phyloP scores from a whole-genome alignment of 495 filamentous ascomycete genomes.

The Recurvomyces mirabilis region DNA sequence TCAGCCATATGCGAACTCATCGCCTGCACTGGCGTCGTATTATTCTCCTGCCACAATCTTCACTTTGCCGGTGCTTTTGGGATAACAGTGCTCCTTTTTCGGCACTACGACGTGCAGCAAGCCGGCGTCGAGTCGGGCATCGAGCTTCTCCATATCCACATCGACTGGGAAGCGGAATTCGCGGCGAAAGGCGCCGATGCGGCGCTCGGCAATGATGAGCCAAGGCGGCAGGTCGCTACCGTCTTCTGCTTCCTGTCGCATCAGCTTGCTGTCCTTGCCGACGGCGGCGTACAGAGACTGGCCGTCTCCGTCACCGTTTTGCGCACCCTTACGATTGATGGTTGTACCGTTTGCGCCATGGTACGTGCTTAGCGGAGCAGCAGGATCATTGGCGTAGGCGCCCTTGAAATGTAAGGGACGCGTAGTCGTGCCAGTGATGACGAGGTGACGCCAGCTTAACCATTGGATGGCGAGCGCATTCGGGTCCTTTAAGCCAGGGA shows the following conservation, averaged over 20 bases:
- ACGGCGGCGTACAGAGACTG: background rate
- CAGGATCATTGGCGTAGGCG: background rate
- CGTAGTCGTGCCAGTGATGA: background rate
- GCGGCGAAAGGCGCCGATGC: background rate
- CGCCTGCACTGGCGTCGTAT: too few species aligned
- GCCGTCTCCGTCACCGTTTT: background rate
- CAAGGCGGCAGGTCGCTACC: background rate
- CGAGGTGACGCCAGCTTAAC: background rate
- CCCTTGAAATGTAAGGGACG: background rate
- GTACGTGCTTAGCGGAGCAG: too few species aligned
- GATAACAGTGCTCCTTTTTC: background rate
- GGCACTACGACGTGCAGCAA: background rate
- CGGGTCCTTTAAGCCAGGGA: slow-evolving; percentile 4
- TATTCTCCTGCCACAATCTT: too few species aligned
- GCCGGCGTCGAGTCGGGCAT: background rate
- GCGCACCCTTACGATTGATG: too few species aligned
- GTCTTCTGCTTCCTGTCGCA: background rate
- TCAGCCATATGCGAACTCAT: too few species aligned
- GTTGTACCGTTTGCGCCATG: too few species aligned
- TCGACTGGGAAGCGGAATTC: slow-evolving; percentile 1
- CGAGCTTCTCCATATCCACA: background rate
- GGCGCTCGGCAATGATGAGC: background rate
- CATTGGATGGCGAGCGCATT: background rate
- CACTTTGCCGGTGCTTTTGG: too few species aligned
- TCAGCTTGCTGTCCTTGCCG: background rate